A percentile compares a stretch with the other conserved stretches of the same genome.
Evolutionary conservation across 495 filamentous ascomycete genomes (phyloP).

Genomic region (Cudoniella acicularis): DNA sequence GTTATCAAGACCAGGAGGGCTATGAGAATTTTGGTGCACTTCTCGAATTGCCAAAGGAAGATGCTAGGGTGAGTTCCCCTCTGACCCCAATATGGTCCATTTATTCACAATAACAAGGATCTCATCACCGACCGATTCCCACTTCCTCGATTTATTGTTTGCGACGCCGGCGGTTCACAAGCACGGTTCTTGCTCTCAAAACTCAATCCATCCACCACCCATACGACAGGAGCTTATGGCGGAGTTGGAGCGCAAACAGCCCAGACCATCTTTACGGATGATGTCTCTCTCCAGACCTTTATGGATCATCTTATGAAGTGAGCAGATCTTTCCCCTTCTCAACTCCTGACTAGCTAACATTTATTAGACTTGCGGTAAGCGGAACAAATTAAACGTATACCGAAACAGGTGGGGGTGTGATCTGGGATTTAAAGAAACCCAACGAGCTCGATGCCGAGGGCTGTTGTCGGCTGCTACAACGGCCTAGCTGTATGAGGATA

Average conservation of each 20-base stretch:
- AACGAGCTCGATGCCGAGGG: not conserved
- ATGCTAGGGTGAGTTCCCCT: constrained; percentile 70
- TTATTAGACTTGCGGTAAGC: constrained; percentile 48
- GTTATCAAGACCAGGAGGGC: constrained; percentile 96
- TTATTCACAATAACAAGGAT: constrained; percentile 56
- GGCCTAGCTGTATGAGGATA: not conserved
- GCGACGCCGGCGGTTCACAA: constrained; percentile 96
- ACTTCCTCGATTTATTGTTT: constrained; percentile 96
- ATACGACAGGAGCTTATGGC: constrained; percentile 88
- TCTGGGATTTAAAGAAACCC: not conserved
- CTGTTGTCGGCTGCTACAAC: not conserved
- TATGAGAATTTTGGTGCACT: constrained; percentile 94
- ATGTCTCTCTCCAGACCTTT: constrained; percentile 97
- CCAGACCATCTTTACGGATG: constrained; percentile 99
- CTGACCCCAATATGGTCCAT: not conserved
- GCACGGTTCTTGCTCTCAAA: constrained; percentile 97
- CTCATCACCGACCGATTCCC: constrained; percentile 97
- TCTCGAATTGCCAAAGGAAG: constrained; percentile 94
- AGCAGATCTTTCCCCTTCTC: constrained; percentile 32
- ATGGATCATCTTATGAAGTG: constrained; percentile 99
- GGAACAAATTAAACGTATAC: constrained; percentile 43
- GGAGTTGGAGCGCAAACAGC: constrained; percentile 80
- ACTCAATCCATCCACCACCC: constrained; percentile 97
- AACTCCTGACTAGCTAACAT: constrained; percentile 6
- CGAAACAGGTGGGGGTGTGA: not conserved